Conservation (phyloP, 805 yeast genomes). For the Maudiozyma bulderi region DNA sequence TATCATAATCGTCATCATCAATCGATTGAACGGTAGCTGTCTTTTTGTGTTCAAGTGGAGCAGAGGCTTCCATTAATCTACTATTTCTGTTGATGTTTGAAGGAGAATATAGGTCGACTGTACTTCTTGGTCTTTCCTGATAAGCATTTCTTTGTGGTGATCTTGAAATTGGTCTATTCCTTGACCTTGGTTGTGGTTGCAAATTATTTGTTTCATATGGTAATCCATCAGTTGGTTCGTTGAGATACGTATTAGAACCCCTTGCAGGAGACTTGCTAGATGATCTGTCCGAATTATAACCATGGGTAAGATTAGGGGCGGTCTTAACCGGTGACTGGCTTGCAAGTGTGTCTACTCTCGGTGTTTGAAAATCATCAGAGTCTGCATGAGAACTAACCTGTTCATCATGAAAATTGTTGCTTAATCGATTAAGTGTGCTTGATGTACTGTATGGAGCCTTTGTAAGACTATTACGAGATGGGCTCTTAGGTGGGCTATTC, state of each 20-base stretch:
- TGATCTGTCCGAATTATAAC: not conserved
- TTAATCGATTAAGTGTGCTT: conserved; percentile 15
- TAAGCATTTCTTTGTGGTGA: conserved; percentile 1
- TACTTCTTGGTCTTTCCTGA: not conserved
- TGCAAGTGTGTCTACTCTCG: not conserved
- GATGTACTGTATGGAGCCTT: conserved; percentile 19
- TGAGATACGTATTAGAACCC: not conserved
- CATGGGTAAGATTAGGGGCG: not conserved
- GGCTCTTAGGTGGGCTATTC: not conserved
- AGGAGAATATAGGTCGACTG: not conserved
- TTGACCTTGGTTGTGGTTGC: not conserved
- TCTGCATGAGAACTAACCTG: not conserved
- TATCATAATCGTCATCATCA: not conserved
- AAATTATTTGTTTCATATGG: not conserved
- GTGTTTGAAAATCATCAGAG: not conserved
- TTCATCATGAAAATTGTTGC: conserved; percentile 7
- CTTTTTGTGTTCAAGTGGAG: not conserved
- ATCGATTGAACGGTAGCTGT: not conserved
- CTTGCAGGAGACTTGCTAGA: not conserved
- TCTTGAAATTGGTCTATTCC: conserved; percentile 1
- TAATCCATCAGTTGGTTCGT: not conserved
- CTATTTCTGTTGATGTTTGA: not conserved
- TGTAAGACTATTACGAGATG: conserved; percentile 4
- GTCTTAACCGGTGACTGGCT: not conserved
- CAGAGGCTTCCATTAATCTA: not conserved